A percentile compares a stretch with the other conserved stretches of the same genome.
Evolutionary conservation across 345 rosid genomes (phyloP).

Genomic region (Eucalyptus brandiana): DNA sequence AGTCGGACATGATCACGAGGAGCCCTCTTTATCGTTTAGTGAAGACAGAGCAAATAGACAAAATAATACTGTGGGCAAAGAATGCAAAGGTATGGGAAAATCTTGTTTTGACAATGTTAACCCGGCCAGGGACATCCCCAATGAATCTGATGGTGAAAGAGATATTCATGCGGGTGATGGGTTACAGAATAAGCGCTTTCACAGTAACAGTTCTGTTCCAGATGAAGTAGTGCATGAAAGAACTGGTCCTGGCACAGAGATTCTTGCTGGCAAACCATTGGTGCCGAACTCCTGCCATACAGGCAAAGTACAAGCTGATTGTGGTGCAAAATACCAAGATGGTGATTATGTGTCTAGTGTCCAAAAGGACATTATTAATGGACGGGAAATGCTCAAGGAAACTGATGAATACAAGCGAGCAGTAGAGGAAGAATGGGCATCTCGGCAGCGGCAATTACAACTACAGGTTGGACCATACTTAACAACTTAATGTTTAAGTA

Average conservation of each 20-base stretch:
- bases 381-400: conserved; percentile 71
- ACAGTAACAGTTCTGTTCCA: not conserved
- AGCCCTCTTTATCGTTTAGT: not conserved
- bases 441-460: conserved; percentile 56
- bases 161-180: not conserved
- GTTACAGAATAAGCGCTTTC: not conserved
- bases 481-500: not conserved
- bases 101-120: not conserved
- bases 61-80: not conserved
- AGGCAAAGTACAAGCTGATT: not conserved
- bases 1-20: not conserved
- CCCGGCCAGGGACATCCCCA: not conserved
- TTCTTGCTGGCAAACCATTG: not conserved
- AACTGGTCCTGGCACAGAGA: not conserved
- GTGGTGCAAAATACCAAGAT: not conserved
- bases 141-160: conserved; percentile 1
- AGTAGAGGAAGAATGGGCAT: conserved; percentile 74
- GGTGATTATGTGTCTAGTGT: not conserved
- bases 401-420: conserved; percentile 82
- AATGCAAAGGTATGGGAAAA: not conserved
- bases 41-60: not conserved
- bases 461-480: conserved; percentile 38
- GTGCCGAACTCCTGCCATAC: not conserved
- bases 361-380: conserved; percentile 32
- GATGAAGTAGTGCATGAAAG: conserved; percentile 2